These are phyloP conservation scores for Citrullus colocynthis DNA, from an alignment of 306 rosid species.

Conservation along the genomic window DNA sequence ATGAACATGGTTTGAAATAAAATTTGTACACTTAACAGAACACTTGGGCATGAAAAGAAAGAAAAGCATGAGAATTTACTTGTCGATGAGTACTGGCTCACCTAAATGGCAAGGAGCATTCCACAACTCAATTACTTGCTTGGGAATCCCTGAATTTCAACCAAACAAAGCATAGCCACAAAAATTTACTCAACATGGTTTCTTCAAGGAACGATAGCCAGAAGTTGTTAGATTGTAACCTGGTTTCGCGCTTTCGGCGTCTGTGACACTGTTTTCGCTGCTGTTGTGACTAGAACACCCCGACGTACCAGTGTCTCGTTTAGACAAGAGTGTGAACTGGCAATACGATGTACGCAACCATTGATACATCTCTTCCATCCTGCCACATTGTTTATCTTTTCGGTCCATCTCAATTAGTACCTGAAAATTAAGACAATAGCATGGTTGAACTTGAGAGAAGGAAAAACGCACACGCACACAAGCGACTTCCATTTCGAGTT, in stretches of 20 bases:
- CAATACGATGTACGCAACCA: constrained; percentile 47
- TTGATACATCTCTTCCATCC: constrained; percentile 42
- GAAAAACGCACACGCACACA: background rate
- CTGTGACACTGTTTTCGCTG: constrained; percentile 2
- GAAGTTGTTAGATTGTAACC: constrained; percentile 47
- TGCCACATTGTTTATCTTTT: constrained; percentile 49
- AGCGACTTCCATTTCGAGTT: background rate
- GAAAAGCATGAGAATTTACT: background rate
- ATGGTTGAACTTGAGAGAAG: background rate
- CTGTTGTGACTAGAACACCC: constrained; percentile 21
- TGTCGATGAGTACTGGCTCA: constrained; percentile 4
- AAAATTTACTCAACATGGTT: background rate
- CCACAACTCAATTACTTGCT: constrained; percentile 13
- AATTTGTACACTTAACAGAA: background rate
- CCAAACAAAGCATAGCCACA: background rate
- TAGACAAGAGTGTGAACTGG: constrained; percentile 23
- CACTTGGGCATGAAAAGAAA: background rate
- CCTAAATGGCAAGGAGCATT: constrained; percentile 7
- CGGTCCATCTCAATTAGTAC: constrained; percentile 69
- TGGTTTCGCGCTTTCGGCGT: constrained; percentile 18
- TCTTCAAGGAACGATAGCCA: constrained; percentile 10
- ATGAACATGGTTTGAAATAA: background rate
- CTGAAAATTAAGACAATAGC: constrained; percentile 21
- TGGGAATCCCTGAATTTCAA: background rate
- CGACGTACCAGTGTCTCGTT: constrained; percentile 10